Evolutionary conservation across 176 grass and related monocot species (phyloP).

Genomic region (Chloris gayana): DNA sequence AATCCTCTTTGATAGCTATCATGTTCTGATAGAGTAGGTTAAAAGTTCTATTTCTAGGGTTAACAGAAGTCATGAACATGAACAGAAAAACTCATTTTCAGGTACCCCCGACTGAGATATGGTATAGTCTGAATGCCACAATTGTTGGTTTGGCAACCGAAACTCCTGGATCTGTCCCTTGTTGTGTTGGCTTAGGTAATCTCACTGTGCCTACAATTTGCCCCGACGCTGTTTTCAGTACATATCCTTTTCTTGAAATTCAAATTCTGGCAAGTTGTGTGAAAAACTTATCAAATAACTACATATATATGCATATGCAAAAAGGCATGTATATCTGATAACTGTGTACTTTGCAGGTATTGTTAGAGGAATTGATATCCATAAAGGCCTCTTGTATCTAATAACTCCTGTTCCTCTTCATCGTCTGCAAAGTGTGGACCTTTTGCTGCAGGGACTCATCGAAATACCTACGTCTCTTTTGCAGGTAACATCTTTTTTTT

Average conservation of each 20-base stretch:
- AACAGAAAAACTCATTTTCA: constrained; percentile 34
- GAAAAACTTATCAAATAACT: background rate
- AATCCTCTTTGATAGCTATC: background rate
- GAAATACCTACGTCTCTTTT: constrained; percentile 75
- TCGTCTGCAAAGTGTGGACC: constrained; percentile 69
- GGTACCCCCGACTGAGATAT: constrained; percentile 76
- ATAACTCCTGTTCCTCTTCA: constrained; percentile 77
- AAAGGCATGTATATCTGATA: background rate
- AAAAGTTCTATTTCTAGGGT: background rate
- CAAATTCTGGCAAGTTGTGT: background rate
- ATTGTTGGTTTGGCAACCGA: constrained; percentile 64
- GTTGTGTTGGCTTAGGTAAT: constrained; percentile 86
- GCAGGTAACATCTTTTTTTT: constrained; percentile 52
- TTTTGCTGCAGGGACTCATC: constrained; percentile 85
- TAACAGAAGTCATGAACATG: background rate
- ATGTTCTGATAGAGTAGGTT: background rate
- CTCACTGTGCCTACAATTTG: background rate
- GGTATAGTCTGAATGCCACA: constrained; percentile 84
- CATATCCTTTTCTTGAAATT: background rate
- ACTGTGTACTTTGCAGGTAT: constrained; percentile 59
- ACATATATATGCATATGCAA: background rate
- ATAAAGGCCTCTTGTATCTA: constrained; percentile 68
- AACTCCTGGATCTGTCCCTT: constrained; percentile 42
- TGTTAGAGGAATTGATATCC: constrained; percentile 68
- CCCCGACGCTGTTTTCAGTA: background rate